Evolutionary conservation across 2,329 filamentous ascomycete genomes (phyloP).

Genomic region (Cladophialophora bantiana): DNA sequence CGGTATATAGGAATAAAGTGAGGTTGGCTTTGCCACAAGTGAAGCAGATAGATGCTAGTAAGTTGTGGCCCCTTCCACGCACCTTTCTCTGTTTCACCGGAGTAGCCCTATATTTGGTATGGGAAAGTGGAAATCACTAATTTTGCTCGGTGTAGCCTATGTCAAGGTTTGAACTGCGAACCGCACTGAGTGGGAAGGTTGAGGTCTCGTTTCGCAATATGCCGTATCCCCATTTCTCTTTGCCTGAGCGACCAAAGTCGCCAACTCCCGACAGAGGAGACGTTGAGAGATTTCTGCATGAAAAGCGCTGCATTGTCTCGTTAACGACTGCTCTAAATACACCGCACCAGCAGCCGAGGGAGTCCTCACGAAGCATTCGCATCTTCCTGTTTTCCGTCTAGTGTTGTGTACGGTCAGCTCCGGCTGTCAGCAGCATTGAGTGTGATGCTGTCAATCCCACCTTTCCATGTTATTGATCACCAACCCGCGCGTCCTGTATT

Average conservation of each 20-base stretch:
- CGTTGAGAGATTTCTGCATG: not conserved
- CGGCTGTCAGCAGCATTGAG: not conserved
- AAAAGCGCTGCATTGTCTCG: not conserved
- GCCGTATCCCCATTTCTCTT: not conserved
- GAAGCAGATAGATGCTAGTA: constrained; percentile 95
- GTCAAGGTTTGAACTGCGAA: constrained; percentile 27
- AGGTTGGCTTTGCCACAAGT: constrained; percentile 85
- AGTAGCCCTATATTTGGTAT: not conserved
- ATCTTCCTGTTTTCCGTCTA: not conserved
- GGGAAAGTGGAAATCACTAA: not conserved
- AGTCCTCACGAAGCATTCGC: not conserved
- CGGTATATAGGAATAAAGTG: constrained; percentile 93
- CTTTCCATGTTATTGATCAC: no score
- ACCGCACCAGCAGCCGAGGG: not conserved
- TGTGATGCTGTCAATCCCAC: not conserved
- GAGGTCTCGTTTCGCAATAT: not conserved
- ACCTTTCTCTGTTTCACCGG: not conserved
- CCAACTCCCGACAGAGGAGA: not conserved
- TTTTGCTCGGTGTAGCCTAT: constrained; percentile 39
- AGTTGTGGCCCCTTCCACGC: constrained; percentile 54
- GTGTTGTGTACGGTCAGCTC: not conserved
- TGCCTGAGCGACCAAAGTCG: not conserved
- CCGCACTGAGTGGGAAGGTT: constrained; percentile 3
- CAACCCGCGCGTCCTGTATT: no score
- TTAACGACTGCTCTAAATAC: not conserved